Evolutionary conservation across 805 yeast species (phyloP).

Genomic region (Teunomyces lycoperdinae): DNA sequence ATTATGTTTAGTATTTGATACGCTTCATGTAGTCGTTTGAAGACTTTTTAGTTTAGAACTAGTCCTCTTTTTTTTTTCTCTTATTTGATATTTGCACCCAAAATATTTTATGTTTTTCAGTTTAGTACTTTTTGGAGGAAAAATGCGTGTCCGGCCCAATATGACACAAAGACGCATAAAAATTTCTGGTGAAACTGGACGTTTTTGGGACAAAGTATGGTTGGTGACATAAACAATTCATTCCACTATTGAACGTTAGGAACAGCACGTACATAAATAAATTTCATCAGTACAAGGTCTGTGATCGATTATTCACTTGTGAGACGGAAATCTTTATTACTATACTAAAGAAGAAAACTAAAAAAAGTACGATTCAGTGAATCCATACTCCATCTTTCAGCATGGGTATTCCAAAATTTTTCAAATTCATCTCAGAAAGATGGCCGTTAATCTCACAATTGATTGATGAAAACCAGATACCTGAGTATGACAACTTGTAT

Average conservation of each 20-base stretch:
- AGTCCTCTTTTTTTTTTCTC: too few relatives aligned
- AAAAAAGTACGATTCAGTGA: background rate
- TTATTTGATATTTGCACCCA: too few relatives aligned
- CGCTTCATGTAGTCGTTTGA: too few relatives aligned
- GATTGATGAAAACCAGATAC: conserved; percentile 70
- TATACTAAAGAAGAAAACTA: background rate
- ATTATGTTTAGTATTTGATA: too few relatives aligned
- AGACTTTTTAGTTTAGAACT: too few relatives aligned
- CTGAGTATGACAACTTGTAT: conserved; percentile 92
- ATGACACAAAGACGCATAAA: background rate
- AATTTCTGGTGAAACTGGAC: conserved; percentile 1
- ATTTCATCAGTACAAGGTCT: background rate
- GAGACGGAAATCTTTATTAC: background rate
- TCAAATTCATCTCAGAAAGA: conserved; percentile 95
- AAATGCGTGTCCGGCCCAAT: background rate
- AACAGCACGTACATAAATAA: background rate
- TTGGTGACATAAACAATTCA: background rate
- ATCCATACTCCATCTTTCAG: background rate
- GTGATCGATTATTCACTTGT: conserved; percentile 1
- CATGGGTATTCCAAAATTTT: conserved; percentile 91
- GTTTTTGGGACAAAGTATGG: background rate
- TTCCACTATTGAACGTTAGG: background rate
- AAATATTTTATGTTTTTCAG: background rate
- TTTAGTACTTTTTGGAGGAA: background rate
- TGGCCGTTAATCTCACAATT: conserved; percentile 95